Percentiles rank a stretch among this genome's conserved stretches.
phyloP scores from a whole-genome alignment of 495 filamentous ascomycete genomes.

The Neurospora sp. region DNA sequence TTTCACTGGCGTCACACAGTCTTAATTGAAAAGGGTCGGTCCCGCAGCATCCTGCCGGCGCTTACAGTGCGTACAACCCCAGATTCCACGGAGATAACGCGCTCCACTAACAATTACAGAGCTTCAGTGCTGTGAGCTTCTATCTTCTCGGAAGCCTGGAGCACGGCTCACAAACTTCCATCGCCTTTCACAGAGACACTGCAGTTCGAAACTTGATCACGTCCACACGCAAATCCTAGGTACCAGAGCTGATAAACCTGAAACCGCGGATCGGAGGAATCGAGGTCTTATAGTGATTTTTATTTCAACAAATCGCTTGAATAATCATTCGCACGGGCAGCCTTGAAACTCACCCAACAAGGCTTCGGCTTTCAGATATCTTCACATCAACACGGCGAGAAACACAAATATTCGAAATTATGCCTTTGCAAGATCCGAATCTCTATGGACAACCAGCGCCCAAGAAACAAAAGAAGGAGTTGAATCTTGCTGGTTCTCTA shows the following conservation, averaged over 20 bases:
- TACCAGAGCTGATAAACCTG: not conserved
- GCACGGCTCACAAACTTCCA: not conserved
- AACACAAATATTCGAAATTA: conserved; percentile 12
- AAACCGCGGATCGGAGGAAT: not conserved
- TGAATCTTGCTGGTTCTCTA: conserved; percentile 62
- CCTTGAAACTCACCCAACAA: not conserved
- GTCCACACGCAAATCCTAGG: not conserved
- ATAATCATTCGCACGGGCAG: not conserved
- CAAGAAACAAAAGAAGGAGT: conserved; percentile 48
- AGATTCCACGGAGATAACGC: not conserved
- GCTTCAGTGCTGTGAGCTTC: not conserved
- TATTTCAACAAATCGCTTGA: not conserved
- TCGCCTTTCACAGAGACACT: not conserved
- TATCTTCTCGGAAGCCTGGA: not conserved
- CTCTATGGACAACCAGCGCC: conserved; percentile 70
- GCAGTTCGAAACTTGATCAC: not conserved
- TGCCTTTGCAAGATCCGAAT: conserved; percentile 44
- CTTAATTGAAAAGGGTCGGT: not conserved
- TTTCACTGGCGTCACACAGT: not conserved
- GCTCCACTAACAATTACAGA: not conserved
- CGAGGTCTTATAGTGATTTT: not conserved
- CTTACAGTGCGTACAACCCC: not conserved
- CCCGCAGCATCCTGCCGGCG: not conserved
- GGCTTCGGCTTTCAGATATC: not conserved
- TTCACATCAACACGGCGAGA: not conserved